phyloP scores from a whole-genome alignment of 2,329 filamentous ascomycete genomes.

The Nannizzia gypsea region DNA sequence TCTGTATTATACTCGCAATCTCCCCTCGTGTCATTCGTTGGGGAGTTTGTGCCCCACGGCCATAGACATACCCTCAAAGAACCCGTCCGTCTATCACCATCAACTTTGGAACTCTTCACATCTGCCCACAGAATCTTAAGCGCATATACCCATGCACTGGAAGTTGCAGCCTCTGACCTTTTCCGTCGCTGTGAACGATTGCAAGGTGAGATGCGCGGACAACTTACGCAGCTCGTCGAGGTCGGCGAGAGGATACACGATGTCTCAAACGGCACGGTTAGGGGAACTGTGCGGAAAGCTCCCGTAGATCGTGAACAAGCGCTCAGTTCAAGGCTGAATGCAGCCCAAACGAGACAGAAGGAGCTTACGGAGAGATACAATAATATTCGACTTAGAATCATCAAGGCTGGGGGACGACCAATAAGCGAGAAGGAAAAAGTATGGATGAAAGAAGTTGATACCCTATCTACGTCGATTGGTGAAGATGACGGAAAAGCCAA shows the following conservation, averaged over 20 bases:
- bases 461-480: constrained; percentile 28
- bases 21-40: constrained; percentile 31
- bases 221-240: constrained; percentile 35
- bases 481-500: constrained; percentile 16
- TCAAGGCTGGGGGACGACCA: constrained; percentile 33
- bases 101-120: constrained; percentile 38
- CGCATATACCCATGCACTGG: constrained; percentile 35
- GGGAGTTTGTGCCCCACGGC: constrained; percentile 33
- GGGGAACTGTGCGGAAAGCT: constrained; percentile 18
- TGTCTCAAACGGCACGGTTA: constrained; percentile 25
- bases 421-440: constrained; percentile 36
- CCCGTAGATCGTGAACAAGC: constrained; percentile 23
- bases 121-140: constrained; percentile 37
- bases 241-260: constrained; percentile 36
- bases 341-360: constrained; percentile 30
- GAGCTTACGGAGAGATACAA: constrained; percentile 34
- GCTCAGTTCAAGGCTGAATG: constrained; percentile 31
- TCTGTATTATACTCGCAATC: constrained; percentile 30
- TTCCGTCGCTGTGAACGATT: constrained; percentile 41
- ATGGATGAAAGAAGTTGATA: constrained; percentile 35
- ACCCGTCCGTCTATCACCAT: constrained; percentile 37
- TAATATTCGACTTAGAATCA: constrained; percentile 32
- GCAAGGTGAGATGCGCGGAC: constrained; percentile 37
- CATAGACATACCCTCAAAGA: constrained; percentile 33
- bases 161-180: constrained; percentile 39